Base-by-base conservation (phyloP, 306 rosid genomes). In the Trifolium pratense region DNA sequence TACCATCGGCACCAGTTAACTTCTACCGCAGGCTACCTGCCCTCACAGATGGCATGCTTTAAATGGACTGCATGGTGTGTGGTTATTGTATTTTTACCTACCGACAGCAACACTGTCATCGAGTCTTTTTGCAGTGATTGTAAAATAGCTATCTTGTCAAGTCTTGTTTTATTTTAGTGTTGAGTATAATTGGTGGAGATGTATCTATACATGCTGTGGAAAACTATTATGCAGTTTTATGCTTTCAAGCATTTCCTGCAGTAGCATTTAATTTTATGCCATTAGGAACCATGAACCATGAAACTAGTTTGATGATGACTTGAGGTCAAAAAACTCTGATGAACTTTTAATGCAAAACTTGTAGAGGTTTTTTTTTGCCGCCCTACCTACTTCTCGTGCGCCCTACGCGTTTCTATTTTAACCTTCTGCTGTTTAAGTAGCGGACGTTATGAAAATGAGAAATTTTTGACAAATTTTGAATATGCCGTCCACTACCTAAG, bases 1-100 rank as follows among this genome's bases (percentile, higher is more conserved):
- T 74, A 71, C 97, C 98, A 1, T 17, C 90, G 0, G 84, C 85
- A 1, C 95, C 98, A 0, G 37, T 89, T 71, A 94, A 94, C 56
- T 94, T 89, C 91, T 94, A 89, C 88, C 87, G 96, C 55, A 83
- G 96, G 74, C 84, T 94, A 51, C 97, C 99, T 0, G 86, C 98
- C 4, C 89, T 83, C 63, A 86, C 91, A 0, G 98, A 94, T 68
- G 88, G 90, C 81, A 94, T 94, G 98, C 68, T 93, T 81, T 92
- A 87, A 77, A 75, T 46, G 78, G 73, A 18, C 17, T 13, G 21
- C 51, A 11, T 52, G 46, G 15, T 16, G 68, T 68, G n/a, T 46
- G 36, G 11, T 36, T 23, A 66, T 36, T 20, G 17, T 15, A 36
- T 34, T 18, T 42, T 9, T 52, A 29, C 72, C 73, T 71, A 51